Percentiles rank a stretch among this genome's conserved stretches.
phyloP scores from a whole-genome alignment of 768 basidiomycete genomes.

The Lactifluus pinguis region DNA sequence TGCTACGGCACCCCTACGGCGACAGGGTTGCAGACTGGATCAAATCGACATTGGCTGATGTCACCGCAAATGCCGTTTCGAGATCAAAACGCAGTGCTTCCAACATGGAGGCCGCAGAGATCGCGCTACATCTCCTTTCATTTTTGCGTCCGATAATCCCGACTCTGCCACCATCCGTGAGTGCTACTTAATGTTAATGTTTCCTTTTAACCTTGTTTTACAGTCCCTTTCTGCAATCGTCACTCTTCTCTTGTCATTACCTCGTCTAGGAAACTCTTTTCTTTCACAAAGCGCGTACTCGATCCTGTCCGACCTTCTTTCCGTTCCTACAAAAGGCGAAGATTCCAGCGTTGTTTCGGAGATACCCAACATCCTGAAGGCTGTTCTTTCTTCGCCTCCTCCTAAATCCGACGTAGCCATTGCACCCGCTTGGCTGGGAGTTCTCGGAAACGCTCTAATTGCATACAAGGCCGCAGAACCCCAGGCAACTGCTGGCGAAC shows the following conservation, averaged over 20 bases:
- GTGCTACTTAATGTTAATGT: constrained; percentile 23
- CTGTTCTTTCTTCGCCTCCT: constrained; percentile 61
- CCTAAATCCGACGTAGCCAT: constrained; percentile 58
- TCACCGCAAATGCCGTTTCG: constrained; percentile 49
- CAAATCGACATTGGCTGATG: constrained; percentile 54
- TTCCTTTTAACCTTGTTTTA: constrained; percentile 11
- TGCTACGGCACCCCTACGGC: constrained; percentile 77
- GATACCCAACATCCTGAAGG: constrained; percentile 51
- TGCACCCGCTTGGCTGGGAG: constrained; percentile 68
- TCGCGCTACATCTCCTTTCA: constrained; percentile 68
- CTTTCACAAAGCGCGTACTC: constrained; percentile 84
- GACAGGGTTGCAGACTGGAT: constrained; percentile 76
- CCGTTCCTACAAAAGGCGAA: constrained; percentile 41
- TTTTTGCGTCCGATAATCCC: constrained; percentile 55
- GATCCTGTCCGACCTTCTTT: constrained; percentile 74
- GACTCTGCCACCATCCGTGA: constrained; percentile 59
- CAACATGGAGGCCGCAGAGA: constrained; percentile 54
- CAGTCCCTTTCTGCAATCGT: constrained; percentile 70
- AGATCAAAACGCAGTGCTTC: constrained; percentile 51
- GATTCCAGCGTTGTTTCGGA: constrained; percentile 42
- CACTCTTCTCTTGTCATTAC: constrained; percentile 65
- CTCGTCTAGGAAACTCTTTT: constrained; percentile 82
- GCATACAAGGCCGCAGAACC: constrained; percentile 47
- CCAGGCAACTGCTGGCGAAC: constrained; percentile 42
- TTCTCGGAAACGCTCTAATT: constrained; percentile 65